Percentiles rank a stretch among this genome's conserved stretches.
Conservation (phyloP, 768 basidiomycete species). For the Phylloporus sp. region DNA sequence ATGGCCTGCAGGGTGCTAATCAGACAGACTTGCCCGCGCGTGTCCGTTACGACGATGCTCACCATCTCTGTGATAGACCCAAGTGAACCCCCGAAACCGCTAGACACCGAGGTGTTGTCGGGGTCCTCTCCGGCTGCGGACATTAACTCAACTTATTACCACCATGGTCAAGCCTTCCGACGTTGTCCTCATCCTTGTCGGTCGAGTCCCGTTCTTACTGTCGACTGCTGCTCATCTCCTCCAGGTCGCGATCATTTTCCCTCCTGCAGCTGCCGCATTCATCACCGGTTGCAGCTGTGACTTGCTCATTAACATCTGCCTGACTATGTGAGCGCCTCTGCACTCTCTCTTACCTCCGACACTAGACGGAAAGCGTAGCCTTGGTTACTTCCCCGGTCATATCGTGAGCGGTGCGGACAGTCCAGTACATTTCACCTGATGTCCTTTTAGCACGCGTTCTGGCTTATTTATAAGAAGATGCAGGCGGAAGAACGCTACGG, state of each 20-base stretch:
- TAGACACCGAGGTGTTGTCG: conserved; percentile 2
- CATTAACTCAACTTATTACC: conserved; percentile 12
- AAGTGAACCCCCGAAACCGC: conserved; percentile 14
- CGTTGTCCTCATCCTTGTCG: conserved; percentile 71
- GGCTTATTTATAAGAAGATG: conserved; percentile 89
- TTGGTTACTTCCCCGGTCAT: conserved; percentile 72
- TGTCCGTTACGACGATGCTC: background rate
- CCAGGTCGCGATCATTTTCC: conserved; percentile 77
- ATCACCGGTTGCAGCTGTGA: conserved; percentile 83
- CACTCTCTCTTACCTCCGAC: background rate
- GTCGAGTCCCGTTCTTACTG: conserved; percentile 18
- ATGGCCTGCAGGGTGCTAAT: conserved; percentile 49
- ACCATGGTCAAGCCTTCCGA: conserved; percentile 59
- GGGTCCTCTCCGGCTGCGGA: conserved; percentile 20
- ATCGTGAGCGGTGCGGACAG: conserved; percentile 33
- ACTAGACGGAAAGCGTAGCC: conserved; percentile 34
- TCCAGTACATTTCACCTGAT: background rate
- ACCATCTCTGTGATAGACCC: conserved; percentile 18
- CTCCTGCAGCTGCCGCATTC: conserved; percentile 73
- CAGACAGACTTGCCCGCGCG: background rate
- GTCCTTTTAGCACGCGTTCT: conserved; percentile 64
- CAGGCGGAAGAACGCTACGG: conserved; percentile 82
- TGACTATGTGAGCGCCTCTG: conserved; percentile 59
- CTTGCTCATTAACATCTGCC: conserved; percentile 74
- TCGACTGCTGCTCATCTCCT: background rate